phyloP scores from a whole-genome alignment of 305 asterid species.

The Fraxinus nigra region DNA sequence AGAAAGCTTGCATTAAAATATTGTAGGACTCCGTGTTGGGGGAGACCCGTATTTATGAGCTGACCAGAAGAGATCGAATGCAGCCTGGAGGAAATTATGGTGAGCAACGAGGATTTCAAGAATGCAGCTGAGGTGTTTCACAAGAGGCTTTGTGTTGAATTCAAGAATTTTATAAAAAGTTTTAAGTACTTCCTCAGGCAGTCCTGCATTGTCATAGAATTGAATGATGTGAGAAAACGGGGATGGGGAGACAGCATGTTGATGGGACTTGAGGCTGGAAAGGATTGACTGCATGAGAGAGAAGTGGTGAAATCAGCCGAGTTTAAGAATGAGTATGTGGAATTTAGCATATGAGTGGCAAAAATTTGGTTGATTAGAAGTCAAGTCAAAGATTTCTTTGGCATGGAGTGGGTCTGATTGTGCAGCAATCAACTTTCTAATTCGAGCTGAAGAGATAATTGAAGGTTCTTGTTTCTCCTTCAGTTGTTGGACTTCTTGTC shows the following conservation, averaged over 20 bases:
- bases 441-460: slow-evolving; percentile 59
- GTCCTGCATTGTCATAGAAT: slow-evolving; percentile 66
- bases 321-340: slow-evolving; percentile 71
- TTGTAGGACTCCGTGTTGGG: slow-evolving; percentile 73
- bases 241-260: slow-evolving; percentile 53
- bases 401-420: slow-evolving; percentile 87
- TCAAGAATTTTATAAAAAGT: slow-evolving; percentile 75
- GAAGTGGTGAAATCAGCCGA: slow-evolving; percentile 63
- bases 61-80: slow-evolving; percentile 69
- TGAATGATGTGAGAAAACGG: slow-evolving; percentile 70
- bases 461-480: slow-evolving; percentile 31
- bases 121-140: slow-evolving; percentile 70
- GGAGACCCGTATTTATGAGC: slow-evolving; percentile 62
- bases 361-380: slow-evolving; percentile 66
- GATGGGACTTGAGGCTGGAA: slow-evolving; percentile 48
- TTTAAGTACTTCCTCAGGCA: slow-evolving; percentile 67
- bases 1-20: slow-evolving; percentile 77
- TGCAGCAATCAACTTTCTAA: slow-evolving; percentile 68
- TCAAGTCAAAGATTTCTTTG: slow-evolving; percentile 80
- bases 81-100: slow-evolving; percentile 54
- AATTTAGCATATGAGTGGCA: slow-evolving; percentile 60
- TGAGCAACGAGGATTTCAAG: slow-evolving; percentile 64
- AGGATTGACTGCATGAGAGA: slow-evolving; percentile 62
- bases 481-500: slow-evolving; percentile 19
- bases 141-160: slow-evolving; percentile 64